Conservation (phyloP, 2,329 filamentous ascomycete species). For the Claviceps sp. region DNA sequence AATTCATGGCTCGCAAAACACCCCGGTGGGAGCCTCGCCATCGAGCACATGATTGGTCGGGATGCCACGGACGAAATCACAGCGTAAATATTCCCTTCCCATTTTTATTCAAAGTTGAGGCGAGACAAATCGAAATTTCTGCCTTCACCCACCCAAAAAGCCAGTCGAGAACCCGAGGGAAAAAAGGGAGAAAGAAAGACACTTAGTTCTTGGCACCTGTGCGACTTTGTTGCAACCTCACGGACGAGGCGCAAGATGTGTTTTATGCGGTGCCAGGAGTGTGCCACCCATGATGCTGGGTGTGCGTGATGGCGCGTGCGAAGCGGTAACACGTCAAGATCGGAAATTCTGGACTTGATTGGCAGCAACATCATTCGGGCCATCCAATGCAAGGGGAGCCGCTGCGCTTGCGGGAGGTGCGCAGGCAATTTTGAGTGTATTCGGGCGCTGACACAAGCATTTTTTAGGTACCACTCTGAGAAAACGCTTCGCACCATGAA, state of each 20-base stretch:
- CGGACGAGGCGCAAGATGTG: background rate
- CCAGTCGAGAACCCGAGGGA: background rate
- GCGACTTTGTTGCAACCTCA: background rate
- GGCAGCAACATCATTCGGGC: background rate
- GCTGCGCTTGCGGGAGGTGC: background rate
- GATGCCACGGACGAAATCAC: conserved; percentile 24
- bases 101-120: background rate
- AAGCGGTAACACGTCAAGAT: background rate
- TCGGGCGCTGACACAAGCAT: conserved; percentile 7
- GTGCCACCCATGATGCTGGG: background rate
- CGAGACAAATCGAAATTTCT: background rate
- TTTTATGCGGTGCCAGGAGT: background rate
- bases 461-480: conserved; percentile 40
- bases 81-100: conserved; percentile 14
- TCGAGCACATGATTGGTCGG: conserved; percentile 37
- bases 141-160: background rate
- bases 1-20: conserved; percentile 45
- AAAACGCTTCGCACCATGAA: conserved; percentile 43
- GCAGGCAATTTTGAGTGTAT: background rate
- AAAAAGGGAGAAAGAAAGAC: background rate
- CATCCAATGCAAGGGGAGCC: background rate
- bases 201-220: background rate
- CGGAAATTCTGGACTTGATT: background rate
- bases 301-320: background rate
- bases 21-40: conserved; percentile 44